phyloP scores from a whole-genome alignment of 208 protist species.

The Strigomonas oncopelti region DNA sequence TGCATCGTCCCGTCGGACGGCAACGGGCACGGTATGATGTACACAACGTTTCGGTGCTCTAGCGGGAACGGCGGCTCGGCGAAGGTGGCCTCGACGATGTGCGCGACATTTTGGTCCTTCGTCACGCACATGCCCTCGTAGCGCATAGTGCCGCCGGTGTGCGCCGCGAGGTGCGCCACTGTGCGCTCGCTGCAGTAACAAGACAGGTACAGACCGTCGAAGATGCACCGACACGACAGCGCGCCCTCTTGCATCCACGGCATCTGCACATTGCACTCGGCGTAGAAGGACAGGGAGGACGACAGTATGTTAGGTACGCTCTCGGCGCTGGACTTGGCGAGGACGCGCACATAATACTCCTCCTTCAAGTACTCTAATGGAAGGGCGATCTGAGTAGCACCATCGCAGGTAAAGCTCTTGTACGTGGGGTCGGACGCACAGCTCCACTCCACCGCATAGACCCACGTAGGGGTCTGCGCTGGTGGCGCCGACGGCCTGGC shows the following conservation, averaged over 20 bases:
- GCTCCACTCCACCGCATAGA: constrained; percentile 57
- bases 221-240: constrained; percentile 33
- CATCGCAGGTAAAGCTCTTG: constrained; percentile 18
- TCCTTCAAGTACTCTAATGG: constrained; percentile 40
- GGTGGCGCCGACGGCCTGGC: background rate
- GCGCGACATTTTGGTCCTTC: background rate
- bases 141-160: background rate
- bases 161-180: background rate
- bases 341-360: constrained; percentile 47
- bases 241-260: constrained; percentile 28
- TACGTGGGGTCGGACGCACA: constrained; percentile 25
- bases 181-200: background rate
- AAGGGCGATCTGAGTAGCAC: constrained; percentile 28
- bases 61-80: background rate
- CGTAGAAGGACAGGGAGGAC: constrained; percentile 12
- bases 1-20: constrained; percentile 18
- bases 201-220: constrained; percentile 54
- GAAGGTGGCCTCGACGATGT: background rate
- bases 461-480: constrained; percentile 30
- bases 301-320: background rate
- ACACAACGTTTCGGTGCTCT: background rate
- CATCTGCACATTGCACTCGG: constrained; percentile 16
- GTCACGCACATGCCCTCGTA: background rate
- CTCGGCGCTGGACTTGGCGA: constrained; percentile 20
- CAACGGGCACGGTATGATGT: background rate